Conservation (phyloP, 2,329 filamentous ascomycete species). For the Trematosphaeria pertusa region DNA sequence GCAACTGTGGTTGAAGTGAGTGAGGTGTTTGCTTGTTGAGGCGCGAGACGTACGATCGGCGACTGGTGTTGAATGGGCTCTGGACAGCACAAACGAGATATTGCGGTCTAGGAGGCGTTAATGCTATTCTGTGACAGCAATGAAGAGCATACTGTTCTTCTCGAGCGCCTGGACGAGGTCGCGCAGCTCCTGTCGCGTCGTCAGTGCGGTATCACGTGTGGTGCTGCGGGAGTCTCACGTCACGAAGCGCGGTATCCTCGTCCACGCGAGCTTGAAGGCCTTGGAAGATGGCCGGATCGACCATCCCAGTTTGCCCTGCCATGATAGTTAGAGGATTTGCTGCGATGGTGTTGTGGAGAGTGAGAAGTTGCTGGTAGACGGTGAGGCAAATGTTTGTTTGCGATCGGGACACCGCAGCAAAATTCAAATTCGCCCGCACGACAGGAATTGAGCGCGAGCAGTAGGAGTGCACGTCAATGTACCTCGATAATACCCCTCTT, state of each 20-base stretch:
- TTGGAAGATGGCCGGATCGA: slow-evolving; percentile 85
- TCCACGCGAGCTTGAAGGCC: slow-evolving; percentile 89
- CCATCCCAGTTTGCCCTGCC: slow-evolving; percentile 58
- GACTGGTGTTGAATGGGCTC: slow-evolving; percentile 86
- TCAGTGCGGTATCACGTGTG: slow-evolving; percentile 40
- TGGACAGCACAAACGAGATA: slow-evolving; percentile 82
- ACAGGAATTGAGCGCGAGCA: no score
- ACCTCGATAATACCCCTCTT: no score
- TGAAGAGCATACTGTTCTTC: slow-evolving; percentile 65
- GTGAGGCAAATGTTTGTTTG: no score
- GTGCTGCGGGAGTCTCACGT: slow-evolving; percentile 56
- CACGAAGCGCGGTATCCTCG: slow-evolving; percentile 80
- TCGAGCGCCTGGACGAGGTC: slow-evolving; percentile 83
- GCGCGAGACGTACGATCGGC: slow-evolving; percentile 59
- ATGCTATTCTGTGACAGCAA: background rate
- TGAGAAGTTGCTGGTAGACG: no score
- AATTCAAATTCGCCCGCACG: no score
- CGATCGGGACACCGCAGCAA: no score
- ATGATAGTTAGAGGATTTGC: no score
- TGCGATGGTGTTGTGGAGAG: no score
- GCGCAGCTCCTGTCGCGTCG: slow-evolving; percentile 67
- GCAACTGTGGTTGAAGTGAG: slow-evolving; percentile 61
- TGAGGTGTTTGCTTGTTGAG: background rate
- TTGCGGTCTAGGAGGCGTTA: slow-evolving; percentile 65
- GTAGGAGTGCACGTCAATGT: no score